phyloP scores from a whole-genome alignment of 1,284 basidiomycete genomes.

The Phenoliferia sp. region DNA sequence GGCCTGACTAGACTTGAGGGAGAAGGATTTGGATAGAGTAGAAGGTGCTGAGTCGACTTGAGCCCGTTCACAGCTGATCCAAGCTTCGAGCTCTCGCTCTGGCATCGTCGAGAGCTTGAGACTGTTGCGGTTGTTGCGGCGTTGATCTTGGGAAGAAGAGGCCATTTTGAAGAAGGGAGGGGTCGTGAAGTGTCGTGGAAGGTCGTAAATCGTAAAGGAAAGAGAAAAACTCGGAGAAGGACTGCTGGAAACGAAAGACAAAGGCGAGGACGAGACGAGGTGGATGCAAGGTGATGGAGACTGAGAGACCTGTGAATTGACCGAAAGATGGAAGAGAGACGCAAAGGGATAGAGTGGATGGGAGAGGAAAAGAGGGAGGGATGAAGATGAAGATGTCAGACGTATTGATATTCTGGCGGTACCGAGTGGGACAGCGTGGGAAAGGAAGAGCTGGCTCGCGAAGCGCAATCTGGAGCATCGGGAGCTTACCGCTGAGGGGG shows the following conservation, averaged over 20 bases:
- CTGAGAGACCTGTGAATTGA: neutral
- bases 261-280: neutral
- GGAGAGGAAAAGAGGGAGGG: neutral
- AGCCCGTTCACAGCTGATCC: neutral
- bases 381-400: neutral
- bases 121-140: neutral
- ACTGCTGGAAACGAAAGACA: too few relatives aligned
- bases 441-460: neutral
- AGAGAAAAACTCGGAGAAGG: too few relatives aligned
- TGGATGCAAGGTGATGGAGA: neutral
- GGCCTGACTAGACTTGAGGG: neutral
- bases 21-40: neutral
- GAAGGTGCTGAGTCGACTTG: neutral
- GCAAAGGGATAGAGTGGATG: neutral
- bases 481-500: too few relatives aligned
- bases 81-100: neutral
- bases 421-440: neutral
- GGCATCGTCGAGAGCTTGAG: neutral
- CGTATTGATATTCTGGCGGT: neutral
- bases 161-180: too few relatives aligned
- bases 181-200: too few relatives aligned
- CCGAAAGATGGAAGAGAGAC: neutral
- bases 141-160: neutral
- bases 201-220: too few relatives aligned
- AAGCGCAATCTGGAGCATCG: too few relatives aligned